Conservation (phyloP, 768 basidiomycete species). For the Podaxis sp. region DNA sequence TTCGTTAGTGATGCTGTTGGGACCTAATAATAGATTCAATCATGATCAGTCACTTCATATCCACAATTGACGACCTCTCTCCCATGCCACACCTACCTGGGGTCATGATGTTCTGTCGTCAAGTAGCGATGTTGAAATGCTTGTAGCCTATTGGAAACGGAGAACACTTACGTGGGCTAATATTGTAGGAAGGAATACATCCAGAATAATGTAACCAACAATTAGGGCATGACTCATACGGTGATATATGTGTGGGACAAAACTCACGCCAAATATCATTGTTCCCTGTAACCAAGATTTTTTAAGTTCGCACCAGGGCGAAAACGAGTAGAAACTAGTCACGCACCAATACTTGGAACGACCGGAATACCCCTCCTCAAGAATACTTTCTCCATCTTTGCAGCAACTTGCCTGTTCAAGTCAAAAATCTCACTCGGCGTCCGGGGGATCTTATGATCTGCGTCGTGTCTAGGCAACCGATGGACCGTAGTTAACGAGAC, state of each 20-base stretch:
- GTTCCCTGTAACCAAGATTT: conserved; percentile 53
- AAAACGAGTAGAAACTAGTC: neutral
- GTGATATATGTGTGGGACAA: neutral
- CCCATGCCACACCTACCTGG: conserved; percentile 40
- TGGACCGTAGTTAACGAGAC: neutral
- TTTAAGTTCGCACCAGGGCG: conserved; percentile 1
- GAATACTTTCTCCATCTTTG: conserved; percentile 75
- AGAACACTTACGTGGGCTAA: conserved; percentile 16
- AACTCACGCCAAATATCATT: conserved; percentile 88
- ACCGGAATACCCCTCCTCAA: conserved; percentile 68
- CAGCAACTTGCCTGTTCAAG: conserved; percentile 65
- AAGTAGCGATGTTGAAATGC: conserved; percentile 16
- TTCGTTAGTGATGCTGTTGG: conserved; percentile 65
- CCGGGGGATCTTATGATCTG: conserved; percentile 77
- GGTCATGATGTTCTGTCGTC: conserved; percentile 59
- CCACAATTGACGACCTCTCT: neutral
- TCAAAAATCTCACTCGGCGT: conserved; percentile 78
- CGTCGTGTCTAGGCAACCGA: conserved; percentile 66
- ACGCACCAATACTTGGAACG: conserved; percentile 71
- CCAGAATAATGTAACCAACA: conserved; percentile 5
- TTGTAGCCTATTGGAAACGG: neutral
- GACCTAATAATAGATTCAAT: conserved; percentile 37
- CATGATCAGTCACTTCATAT: conserved; percentile 1
- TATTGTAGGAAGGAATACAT: neutral
- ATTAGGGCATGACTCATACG: conserved; percentile 19